These are phyloP conservation scores for Pilatotrama ljubarskyi DNA, from an alignment of 768 basidiomycete genomes.

Conservation along the genomic window DNA sequence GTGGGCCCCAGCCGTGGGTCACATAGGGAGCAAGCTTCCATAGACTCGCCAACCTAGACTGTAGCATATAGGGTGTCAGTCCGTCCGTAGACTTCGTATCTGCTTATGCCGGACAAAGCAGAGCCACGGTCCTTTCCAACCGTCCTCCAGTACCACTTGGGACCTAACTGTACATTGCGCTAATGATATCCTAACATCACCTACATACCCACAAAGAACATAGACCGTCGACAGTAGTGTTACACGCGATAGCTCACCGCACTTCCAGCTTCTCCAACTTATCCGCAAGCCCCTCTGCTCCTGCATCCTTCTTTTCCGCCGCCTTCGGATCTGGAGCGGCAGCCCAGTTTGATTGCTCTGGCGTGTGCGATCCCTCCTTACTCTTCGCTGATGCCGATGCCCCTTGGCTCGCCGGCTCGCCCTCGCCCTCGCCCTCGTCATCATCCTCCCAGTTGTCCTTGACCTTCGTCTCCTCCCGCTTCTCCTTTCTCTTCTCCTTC, in stretches of 20 bases:
- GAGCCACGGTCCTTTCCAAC: not conserved
- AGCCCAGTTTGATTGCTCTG: conserved; percentile 27
- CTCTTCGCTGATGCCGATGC: not conserved
- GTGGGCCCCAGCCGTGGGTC: conserved; percentile 2
- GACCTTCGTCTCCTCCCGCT: conserved; percentile 57
- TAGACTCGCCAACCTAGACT: too few relatives aligned
- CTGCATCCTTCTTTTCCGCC: conserved; percentile 21
- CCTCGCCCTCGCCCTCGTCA: conserved; percentile 45
- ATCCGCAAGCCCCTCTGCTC: conserved; percentile 42
- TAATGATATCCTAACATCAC: conserved; percentile 18
- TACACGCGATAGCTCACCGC: conserved; percentile 36
- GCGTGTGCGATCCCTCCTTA: conserved; percentile 27
- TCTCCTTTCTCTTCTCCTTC: conserved; percentile 61
- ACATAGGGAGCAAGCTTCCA: not conserved
- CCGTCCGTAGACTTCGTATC: not conserved
- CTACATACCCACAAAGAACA: conserved; percentile 20
- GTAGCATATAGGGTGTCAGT: not conserved
- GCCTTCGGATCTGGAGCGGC: conserved; percentile 22
- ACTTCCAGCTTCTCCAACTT: conserved; percentile 61
- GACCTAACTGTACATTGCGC: conserved; percentile 4
- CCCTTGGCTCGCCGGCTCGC: conserved; percentile 11
- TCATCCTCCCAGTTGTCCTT: conserved; percentile 82
- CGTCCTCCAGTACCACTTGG: conserved; percentile 2
- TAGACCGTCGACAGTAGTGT: conserved; percentile 3
- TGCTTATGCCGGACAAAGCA: not conserved